Evolutionary conservation across 2,329 filamentous ascomycete genomes (phyloP).

Genomic region (Thyridium curvatum): DNA sequence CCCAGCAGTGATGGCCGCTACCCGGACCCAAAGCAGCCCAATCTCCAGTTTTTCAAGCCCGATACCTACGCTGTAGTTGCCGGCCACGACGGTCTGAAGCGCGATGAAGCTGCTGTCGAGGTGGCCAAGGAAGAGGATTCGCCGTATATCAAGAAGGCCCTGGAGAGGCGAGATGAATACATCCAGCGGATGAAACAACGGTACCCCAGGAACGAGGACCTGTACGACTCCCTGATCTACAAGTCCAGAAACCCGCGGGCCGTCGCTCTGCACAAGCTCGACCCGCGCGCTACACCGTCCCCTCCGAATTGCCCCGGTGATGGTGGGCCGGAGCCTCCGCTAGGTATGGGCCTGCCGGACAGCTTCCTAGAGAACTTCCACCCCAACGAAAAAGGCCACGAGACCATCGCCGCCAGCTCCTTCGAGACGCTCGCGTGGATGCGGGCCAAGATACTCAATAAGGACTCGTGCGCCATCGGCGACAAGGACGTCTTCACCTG

Average conservation of each 20-base stretch:
- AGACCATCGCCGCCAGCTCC: slow-evolving; percentile 20
- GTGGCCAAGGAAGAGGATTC: too few species aligned
- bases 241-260: slow-evolving; percentile 15
- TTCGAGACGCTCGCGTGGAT: slow-evolving; percentile 11
- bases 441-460: slow-evolving; percentile 13
- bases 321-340: slow-evolving; percentile 4
- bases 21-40: slow-evolving; percentile 19
- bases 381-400: slow-evolving; percentile 20
- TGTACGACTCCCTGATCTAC: slow-evolving; percentile 16
- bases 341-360: slow-evolving; percentile 22
- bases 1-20: slow-evolving; percentile 13
- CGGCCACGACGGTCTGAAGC: slow-evolving; percentile 4
- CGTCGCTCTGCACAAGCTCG: slow-evolving; percentile 13
- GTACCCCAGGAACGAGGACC: too few species aligned
- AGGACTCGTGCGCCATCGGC: slow-evolving; percentile 7
- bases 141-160: too few species aligned
- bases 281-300: slow-evolving; percentile 14
- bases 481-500: slow-evolving; percentile 16
- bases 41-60: slow-evolving; percentile 25
- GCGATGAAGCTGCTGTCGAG: too few species aligned
- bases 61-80: slow-evolving; percentile 9
- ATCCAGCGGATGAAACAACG: too few species aligned
- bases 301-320: slow-evolving; percentile 20
- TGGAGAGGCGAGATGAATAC: too few species aligned
- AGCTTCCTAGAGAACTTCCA: slow-evolving; percentile 22